A percentile compares a stretch with the other conserved stretches of the same genome.
Evolutionary conservation across 2,329 filamentous ascomycete genomes (phyloP).

Genomic region (Ceratocystis colombiana): DNA sequence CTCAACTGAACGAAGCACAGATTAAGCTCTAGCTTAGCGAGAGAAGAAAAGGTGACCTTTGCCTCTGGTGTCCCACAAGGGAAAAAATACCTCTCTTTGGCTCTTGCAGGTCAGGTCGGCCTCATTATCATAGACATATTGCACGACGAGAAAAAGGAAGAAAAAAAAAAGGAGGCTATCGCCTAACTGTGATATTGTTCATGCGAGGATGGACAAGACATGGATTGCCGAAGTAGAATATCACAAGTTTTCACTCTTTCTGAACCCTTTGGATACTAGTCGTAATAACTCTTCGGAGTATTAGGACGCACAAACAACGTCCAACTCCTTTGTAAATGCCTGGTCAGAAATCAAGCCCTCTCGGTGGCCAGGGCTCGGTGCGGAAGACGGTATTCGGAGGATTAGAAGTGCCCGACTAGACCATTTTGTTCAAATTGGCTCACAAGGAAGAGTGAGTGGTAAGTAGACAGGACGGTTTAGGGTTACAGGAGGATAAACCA

Average conservation of each 20-base stretch:
- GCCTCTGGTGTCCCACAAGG: neutral
- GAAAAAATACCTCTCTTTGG: no score
- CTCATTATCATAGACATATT: no score
- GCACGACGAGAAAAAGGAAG: no score
- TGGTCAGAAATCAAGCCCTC: neutral
- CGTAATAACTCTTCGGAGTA: constrained; percentile 4
- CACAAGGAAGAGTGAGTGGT: no score
- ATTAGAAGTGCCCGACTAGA: neutral
- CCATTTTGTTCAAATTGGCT: no score
- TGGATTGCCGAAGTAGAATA: neutral
- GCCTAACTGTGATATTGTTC: neutral
- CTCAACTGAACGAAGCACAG: neutral
- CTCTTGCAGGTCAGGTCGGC: no score
- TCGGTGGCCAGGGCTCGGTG: neutral
- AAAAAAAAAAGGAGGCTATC: neutral
- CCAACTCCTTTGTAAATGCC: constrained; percentile 6
- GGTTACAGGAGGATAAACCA: neutral
- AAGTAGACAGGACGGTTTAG: neutral
- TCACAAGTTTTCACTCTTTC: neutral
- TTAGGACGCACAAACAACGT: neutral
- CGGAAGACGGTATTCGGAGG: neutral
- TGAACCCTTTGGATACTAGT: neutral
- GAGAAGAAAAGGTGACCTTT: neutral
- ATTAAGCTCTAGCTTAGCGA: neutral
- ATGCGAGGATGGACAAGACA: constrained; percentile 1